phyloP scores from a whole-genome alignment of 805 yeast species.

The Candida multigemmis region DNA sequence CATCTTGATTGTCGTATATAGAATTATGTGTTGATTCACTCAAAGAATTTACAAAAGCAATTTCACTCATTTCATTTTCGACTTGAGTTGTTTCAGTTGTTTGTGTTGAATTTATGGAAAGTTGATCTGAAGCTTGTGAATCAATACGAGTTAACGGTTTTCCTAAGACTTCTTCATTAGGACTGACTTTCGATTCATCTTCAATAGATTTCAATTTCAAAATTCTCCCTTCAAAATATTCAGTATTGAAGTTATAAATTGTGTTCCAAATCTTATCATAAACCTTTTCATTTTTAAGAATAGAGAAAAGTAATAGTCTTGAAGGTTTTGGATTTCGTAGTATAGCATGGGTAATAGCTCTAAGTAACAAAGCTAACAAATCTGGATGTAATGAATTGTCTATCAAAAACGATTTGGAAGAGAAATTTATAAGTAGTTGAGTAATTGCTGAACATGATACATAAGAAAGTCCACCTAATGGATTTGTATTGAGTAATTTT shows the following conservation, averaged over 20 bases:
- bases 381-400: constrained; percentile 42
- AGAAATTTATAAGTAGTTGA: constrained; percentile 32
- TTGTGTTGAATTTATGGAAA: constrained; percentile 2
- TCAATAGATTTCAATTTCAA: constrained; percentile 7
- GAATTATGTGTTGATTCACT: too few relatives aligned
- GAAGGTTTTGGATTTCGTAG: constrained; percentile 44
- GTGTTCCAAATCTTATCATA: constrained; percentile 27
- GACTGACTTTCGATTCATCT: too few relatives aligned
- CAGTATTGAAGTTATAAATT: constrained; percentile 17
- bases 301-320: constrained; percentile 42
- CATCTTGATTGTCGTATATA: constrained; percentile 3
- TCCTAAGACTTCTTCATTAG: constrained; percentile 4
- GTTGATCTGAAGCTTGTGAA: constrained; percentile 5
- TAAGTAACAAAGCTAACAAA: constrained; percentile 46
- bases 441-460: constrained; percentile 38
- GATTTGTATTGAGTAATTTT: constrained; percentile 19
- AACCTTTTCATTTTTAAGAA: constrained; percentile 32
- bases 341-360: constrained; percentile 45
- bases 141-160: constrained; percentile 2
- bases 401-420: constrained; percentile 23
- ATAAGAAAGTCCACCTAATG: constrained; percentile 40
- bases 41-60: too few relatives aligned
- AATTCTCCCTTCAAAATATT: constrained; percentile 12
- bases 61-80: too few relatives aligned
- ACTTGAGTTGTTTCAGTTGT: constrained; percentile 1